Base-by-base conservation (phyloP, 306 rosid genomes). In the Comarum palustre region DNA sequence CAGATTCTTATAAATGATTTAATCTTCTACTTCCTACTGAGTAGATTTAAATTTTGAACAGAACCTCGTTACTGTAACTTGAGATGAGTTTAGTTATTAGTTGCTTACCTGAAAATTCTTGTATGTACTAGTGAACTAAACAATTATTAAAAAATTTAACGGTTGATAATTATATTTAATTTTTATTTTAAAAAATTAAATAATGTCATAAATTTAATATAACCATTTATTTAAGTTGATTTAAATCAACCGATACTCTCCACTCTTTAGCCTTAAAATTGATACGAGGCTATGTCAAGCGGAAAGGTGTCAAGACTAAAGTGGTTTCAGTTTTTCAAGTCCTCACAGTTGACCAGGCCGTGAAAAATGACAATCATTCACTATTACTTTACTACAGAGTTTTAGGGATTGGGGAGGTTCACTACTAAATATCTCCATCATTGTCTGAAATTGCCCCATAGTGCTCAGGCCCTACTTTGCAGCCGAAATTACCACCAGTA, bases 281-380 rank as follows among this genome's bases (percentile, higher is more conserved):
- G 24, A 41, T 38, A 38, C 24, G 63, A 68, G 74, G n/a, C 48
- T 32, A 31, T 46, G 59, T 68, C 69, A 46, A 43, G 17, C 34
- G 24, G 2, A 71, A 76, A 68, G 46, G 9, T 24, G 52, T 54
- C 48, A 24, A 57, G 24, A 38, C 24, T 71, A 55, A 3, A 25
- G 63, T 4, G 24, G 61, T 20, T 12, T 19, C 24, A 51, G 48
- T 11, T 24, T 50, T 70, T 19, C 24, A 38, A 32, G 74, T 75
- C 34, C 66, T n/a, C 36, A 42, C 14, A 75, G 74, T 75, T 75
- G 74, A 75, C 79, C 79, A 16, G n/a, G 19, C 63, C 41, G 57
- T 76, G 74, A 51, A 45, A 58, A 20, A 19, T 31, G 78, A 14
- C 57, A 50, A 69, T 32, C 31, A 50, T 34, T 51, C 15, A 47